A percentile compares a stretch with the other conserved stretches of the same genome.
Evolutionary conservation across 139 green algal genomes (phyloP).

Genomic region (Chlorella sp.): DNA sequence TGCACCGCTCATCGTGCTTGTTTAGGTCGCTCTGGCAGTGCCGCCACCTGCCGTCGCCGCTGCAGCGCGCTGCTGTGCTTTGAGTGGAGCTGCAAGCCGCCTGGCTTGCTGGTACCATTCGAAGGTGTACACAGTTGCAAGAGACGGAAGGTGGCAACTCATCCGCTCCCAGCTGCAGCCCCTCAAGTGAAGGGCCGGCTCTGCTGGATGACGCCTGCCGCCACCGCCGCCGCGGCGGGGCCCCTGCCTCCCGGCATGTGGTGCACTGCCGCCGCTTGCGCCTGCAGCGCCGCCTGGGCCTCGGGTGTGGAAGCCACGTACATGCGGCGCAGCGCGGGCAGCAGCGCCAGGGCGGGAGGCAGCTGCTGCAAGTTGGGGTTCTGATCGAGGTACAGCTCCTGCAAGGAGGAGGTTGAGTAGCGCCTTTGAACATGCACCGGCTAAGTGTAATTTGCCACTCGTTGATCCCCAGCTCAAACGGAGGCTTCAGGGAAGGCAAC

Average conservation of each 20-base stretch:
- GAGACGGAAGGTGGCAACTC: too few species aligned
- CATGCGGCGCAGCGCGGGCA: conserved; percentile 14
- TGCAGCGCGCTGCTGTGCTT: too few species aligned
- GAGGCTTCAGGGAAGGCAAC: too few species aligned
- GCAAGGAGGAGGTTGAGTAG: background rate
- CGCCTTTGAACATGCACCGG: too few species aligned
- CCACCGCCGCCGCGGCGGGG: background rate
- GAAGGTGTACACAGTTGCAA: background rate
- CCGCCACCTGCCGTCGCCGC: too few species aligned
- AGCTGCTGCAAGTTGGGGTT: background rate
- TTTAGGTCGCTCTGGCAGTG: too few species aligned
- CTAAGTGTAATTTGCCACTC: too few species aligned
- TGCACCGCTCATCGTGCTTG: too few species aligned
- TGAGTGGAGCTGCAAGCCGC: too few species aligned
- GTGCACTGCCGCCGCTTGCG: background rate
- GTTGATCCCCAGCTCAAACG: too few species aligned
- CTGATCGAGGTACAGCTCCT: conserved; percentile 49
- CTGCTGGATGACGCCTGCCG: background rate
- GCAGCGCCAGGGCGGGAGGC: conserved; percentile 15
- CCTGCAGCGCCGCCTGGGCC: background rate
- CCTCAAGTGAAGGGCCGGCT: conserved; percentile 18
- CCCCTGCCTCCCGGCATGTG: background rate
- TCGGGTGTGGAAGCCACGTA: background rate
- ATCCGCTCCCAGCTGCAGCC: too few species aligned
- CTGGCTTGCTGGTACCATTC: too few species aligned